These are phyloP conservation scores for Cyberlindnera xylosilytica DNA, from an alignment of 805 yeast species.

Conservation along the genomic window DNA sequence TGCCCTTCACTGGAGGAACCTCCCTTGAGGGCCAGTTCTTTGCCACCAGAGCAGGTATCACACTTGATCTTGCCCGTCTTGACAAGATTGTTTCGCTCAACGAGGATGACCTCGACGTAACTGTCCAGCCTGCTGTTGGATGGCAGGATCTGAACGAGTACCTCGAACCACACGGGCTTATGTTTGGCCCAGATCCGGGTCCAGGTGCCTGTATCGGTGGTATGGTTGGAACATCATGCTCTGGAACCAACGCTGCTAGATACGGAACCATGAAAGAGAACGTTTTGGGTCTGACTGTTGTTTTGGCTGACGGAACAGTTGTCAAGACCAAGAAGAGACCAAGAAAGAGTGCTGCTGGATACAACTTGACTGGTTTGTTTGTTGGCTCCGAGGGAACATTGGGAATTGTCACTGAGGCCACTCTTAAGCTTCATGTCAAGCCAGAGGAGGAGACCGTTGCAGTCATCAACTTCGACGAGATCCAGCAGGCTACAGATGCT, in stretches of 20 bases:
- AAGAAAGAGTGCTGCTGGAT: slow-evolving; percentile 76
- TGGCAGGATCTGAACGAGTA: slow-evolving; percentile 69
- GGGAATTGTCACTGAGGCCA: slow-evolving; percentile 76
- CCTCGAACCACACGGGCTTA: slow-evolving; percentile 43
- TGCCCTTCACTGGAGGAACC: slow-evolving; percentile 79
- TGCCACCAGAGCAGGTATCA: slow-evolving; percentile 65
- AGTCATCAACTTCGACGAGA: slow-evolving; percentile 62
- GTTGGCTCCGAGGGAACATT: slow-evolving; percentile 79
- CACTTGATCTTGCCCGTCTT: slow-evolving; percentile 63
- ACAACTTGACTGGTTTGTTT: slow-evolving; percentile 71
- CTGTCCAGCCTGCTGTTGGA: slow-evolving; percentile 75
- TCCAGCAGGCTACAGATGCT: slow-evolving; percentile 68
- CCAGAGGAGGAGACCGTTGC: slow-evolving; percentile 67
- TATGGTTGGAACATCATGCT: slow-evolving; percentile 72
- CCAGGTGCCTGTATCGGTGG: slow-evolving; percentile 83
- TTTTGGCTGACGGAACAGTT: slow-evolving; percentile 76
- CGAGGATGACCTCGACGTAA: slow-evolving; percentile 64
- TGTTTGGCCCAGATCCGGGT: slow-evolving; percentile 79
- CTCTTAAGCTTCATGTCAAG: slow-evolving; percentile 62
- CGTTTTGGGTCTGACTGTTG: slow-evolving; percentile 65
- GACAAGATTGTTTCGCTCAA: slow-evolving; percentile 53
- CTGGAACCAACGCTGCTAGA: slow-evolving; percentile 76
- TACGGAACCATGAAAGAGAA: slow-evolving; percentile 83
- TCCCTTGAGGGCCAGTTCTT: slow-evolving; percentile 81
- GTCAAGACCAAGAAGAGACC: slow-evolving; percentile 74